phyloP scores from a whole-genome alignment of 1,139 yeast species.

The Pichia sp. region DNA sequence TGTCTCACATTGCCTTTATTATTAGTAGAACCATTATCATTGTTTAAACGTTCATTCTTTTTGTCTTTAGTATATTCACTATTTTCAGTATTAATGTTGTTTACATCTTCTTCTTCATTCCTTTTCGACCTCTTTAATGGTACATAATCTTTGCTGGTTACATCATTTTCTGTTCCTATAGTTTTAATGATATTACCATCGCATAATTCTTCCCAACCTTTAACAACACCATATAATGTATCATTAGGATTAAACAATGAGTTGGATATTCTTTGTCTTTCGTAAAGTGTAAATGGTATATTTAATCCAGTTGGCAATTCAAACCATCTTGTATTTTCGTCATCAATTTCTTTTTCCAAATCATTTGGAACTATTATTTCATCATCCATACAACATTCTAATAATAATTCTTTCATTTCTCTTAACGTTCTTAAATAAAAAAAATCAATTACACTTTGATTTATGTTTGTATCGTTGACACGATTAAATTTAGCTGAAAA shows the following conservation, averaged over 20 bases:
- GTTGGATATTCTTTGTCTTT: constrained; percentile 67
- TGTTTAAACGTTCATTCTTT: constrained; percentile 17
- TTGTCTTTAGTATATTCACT: constrained; percentile 17
- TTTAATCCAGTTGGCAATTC: constrained; percentile 76
- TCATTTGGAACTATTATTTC: constrained; percentile 14
- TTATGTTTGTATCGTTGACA: constrained; percentile 32
- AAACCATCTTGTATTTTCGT: constrained; percentile 45
- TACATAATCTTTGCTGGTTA: constrained; percentile 49
- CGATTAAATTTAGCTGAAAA: constrained; percentile 27
- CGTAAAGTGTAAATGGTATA: constrained; percentile 45
- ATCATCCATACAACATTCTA: constrained; percentile 24
- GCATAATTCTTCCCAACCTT: constrained; percentile 28
- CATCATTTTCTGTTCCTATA: constrained; percentile 26
- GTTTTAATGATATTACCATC: constrained; percentile 26
- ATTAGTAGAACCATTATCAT: constrained; percentile 12
- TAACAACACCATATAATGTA: constrained; percentile 26
- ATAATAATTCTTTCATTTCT: constrained; percentile 58
- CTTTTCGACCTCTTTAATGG: constrained; percentile 61
- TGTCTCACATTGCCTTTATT: neutral
- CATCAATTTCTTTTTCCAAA: constrained; percentile 15
- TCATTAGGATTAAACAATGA: constrained; percentile 62
- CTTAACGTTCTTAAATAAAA: constrained; percentile 35
- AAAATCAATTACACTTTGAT: constrained; percentile 37
- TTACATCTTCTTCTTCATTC: constrained; percentile 28
- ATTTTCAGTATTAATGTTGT: constrained; percentile 20